A percentile compares a stretch with the other conserved stretches of the same genome.
Evolutionary conservation across 2,329 filamentous ascomycete genomes (phyloP).

Genomic region (Setomelanomma holmii): DNA sequence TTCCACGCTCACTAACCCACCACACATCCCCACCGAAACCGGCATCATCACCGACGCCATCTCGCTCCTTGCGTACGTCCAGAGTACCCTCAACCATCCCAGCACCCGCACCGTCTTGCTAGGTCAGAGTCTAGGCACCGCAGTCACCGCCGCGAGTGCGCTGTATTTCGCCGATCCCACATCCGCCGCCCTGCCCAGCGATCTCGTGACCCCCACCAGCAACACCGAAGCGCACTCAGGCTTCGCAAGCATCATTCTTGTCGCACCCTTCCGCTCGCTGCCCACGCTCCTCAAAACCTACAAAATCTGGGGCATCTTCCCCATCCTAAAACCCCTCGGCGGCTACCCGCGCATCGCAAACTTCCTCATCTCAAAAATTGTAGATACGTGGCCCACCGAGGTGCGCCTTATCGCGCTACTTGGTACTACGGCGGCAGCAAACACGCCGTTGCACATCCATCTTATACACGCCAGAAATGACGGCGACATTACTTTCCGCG

Average conservation of each 20-base stretch:
- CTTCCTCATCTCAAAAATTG: constrained; percentile 67
- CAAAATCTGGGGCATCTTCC: constrained; percentile 77
- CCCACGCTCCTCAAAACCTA: constrained; percentile 78
- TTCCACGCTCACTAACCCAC: constrained; percentile 68
- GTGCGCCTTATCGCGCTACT: constrained; percentile 68
- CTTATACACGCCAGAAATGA: constrained; percentile 85
- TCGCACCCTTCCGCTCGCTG: constrained; percentile 80
- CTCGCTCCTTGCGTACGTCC: constrained; percentile 74
- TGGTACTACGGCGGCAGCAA: constrained; percentile 44
- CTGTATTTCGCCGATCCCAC: constrained; percentile 67
- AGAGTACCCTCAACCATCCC: constrained; percentile 69
- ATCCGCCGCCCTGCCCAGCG: constrained; percentile 24
- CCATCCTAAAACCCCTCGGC: constrained; percentile 77
- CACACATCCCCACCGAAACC: constrained; percentile 70
- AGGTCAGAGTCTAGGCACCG: constrained; percentile 89
- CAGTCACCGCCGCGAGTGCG: constrained; percentile 76
- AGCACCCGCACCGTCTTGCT: constrained; percentile 78
- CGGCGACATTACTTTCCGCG: constrained; percentile 77
- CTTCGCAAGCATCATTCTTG: constrained; percentile 77
- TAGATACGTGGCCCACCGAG: constrained; percentile 83
- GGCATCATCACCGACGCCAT: constrained; percentile 83
- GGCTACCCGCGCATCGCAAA: constrained; percentile 69
- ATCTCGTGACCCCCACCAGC: constrained; percentile 16
- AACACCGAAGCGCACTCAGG: constrained; percentile 30
- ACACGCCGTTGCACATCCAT: constrained; percentile 52